phyloP scores from a whole-genome alignment of 148 eudicot genomes.

The Chenopodium suecicum region DNA sequence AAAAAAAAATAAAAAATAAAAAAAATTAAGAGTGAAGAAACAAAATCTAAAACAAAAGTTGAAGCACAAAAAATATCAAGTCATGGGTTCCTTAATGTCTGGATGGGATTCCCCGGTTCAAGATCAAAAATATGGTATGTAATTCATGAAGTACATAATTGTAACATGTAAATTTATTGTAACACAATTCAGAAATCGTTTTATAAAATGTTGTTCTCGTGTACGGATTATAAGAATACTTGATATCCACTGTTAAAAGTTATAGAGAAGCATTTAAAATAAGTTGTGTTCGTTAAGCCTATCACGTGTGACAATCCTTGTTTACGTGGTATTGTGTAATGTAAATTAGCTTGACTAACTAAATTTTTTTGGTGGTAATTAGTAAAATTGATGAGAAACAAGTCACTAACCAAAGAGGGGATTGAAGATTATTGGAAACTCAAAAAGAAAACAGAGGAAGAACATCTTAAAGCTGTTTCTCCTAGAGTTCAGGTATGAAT shows the following conservation, averaged over 20 bases:
- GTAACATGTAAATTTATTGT: too few species aligned
- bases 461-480: conserved; percentile 41
- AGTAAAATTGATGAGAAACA: conserved; percentile 59
- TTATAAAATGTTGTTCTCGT: too few species aligned
- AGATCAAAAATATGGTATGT: conserved; percentile 51
- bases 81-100: conserved; percentile 67
- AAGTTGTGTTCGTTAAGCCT: too few species aligned
- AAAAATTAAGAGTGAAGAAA: background rate
- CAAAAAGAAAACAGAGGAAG: conserved; percentile 51
- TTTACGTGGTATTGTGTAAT: too few species aligned
- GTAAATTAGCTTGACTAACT: background rate
- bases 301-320: too few species aligned
- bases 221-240: too few species aligned
- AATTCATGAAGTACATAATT: background rate
- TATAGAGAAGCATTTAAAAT: too few species aligned
- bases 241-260: too few species aligned
- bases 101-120: conserved; percentile 55
- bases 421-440: conserved; percentile 72
- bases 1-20: too few species aligned
- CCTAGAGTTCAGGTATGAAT: conserved; percentile 15
- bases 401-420: conserved; percentile 56
- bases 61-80: background rate
- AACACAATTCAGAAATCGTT: too few species aligned
- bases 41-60: background rate
- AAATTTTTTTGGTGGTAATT: background rate